Evolutionary conservation across 2,329 filamentous ascomycete species (phyloP), one percentile per base, ranked within the genome.

Genomic region (Huntiella savannae): DNA sequence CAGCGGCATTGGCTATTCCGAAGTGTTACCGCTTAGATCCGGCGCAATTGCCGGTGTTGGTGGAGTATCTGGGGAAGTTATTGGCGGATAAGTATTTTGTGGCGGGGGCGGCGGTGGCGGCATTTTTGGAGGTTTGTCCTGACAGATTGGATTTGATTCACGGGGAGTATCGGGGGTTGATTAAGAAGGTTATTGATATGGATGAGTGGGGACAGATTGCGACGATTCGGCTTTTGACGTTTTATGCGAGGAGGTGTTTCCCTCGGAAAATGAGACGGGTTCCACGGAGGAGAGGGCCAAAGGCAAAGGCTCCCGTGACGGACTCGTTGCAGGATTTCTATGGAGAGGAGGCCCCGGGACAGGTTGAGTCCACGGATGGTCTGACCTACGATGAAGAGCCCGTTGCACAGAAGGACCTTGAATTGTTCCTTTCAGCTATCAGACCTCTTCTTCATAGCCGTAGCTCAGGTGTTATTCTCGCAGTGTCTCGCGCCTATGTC

Each of bases 141-240:
- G 80, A 92, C 12, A 70, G 82, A 46, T 71, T 94, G 52, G 87
- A 95, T 58, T 65, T 98, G 50, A 77, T 98, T 54, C 91, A 98
- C 61, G 78, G 81, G 53, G 82, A 94, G 58, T 98, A 96, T 62
- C 76, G 84, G 43, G 70, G 74, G 33, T 65, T 98, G 52, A 78
- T 93, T 52, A 83, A 77, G 60, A 94, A 95, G 66, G 65, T 96
- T 45, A 85, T 95, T 17, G 91, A 98, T 58, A 98, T 98, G 91
- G 91, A 98, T 57, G 91, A 98, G 63, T 98, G 91, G 91, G 82
- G 86, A 37, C 91, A 98, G 62, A 62, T 96, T 46, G 81, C 85
- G 2, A 82, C 82, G 2, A 58, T 98, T 54, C 73, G 77, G 35
- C 66, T 98, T 52, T 79, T 96, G 75, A 79, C 82, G 1, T 66